Evolutionary conservation across 2,329 filamentous ascomycete genomes (phyloP).

Genomic region (Xylaria sp.): DNA sequence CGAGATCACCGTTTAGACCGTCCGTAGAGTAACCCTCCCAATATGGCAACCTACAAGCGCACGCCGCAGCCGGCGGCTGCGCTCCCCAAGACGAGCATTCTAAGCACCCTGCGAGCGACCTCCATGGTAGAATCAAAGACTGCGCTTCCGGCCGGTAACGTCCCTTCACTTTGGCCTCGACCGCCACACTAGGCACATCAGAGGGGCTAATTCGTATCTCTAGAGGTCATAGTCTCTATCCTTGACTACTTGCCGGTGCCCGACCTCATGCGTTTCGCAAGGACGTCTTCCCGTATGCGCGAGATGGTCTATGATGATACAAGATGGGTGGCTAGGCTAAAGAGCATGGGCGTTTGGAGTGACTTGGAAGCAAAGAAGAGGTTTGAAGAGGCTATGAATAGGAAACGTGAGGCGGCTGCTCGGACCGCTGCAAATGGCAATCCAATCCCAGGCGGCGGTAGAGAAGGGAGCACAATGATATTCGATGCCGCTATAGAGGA

Average conservation of each 20-base stretch:
- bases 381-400: conserved; percentile 77
- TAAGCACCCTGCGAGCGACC: conserved; percentile 81
- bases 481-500: conserved; percentile 80
- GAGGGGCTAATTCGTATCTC: conserved; percentile 26
- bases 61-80: conserved; percentile 49
- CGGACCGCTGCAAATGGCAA: conserved; percentile 45
- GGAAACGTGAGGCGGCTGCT: conserved; percentile 66
- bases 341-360: conserved; percentile 91
- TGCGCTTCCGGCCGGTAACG: conserved; percentile 81
- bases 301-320: conserved; percentile 99
- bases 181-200: not conserved
- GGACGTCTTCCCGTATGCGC: conserved; percentile 84
- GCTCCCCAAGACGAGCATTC: conserved; percentile 64
- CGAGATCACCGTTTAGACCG: conserved; percentile 12
- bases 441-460: conserved; percentile 40
- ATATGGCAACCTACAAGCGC: conserved; percentile 55
- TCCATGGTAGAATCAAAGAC: conserved; percentile 84
- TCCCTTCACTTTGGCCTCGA: conserved; percentile 4
- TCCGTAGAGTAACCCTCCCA: conserved; percentile 19
- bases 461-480: conserved; percentile 65
- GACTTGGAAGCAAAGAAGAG: conserved; percentile 84
- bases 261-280: conserved; percentile 87
- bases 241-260: conserved; percentile 88
- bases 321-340: conserved; percentile 88
- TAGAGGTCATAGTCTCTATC: conserved; percentile 88